Evolutionary conservation across 768 basidiomycete genomes (phyloP).

Genomic region (Guyanaporus albipodus): DNA sequence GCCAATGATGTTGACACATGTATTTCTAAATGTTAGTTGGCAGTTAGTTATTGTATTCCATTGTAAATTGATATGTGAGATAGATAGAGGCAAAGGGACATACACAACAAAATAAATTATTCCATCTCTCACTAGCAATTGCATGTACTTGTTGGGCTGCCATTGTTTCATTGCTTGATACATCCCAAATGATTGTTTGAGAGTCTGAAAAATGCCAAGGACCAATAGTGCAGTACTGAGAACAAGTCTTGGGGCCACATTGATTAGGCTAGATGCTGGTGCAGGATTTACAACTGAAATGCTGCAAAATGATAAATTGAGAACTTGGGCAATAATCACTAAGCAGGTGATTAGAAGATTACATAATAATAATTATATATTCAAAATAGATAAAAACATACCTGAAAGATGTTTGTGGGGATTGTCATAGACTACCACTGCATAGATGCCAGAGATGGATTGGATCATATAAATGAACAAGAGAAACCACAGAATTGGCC

Average conservation of each 20-base stretch:
- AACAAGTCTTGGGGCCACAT: too few species aligned
- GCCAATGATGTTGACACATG: not conserved
- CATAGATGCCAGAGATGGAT: not conserved
- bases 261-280: not conserved
- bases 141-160: not conserved
- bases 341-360: too few species aligned
- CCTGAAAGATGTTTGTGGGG: not conserved
- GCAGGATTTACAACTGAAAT: not conserved
- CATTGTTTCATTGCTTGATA: not conserved
- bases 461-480: not conserved
- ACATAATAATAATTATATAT: too few species aligned
- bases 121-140: not conserved
- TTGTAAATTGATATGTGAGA: too few species aligned
- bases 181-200: not conserved
- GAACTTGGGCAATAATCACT: not conserved
- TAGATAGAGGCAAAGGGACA: not conserved
- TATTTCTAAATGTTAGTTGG: not conserved
- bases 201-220: not conserved
- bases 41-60: too few species aligned
- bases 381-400: too few species aligned
- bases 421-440: not conserved
- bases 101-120: not conserved
- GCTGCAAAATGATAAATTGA: not conserved
- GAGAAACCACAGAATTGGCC: not conserved
- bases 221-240: not conserved